Base-by-base conservation (phyloP, 176 grass and related monocot genomes). In the Lolium multiflorum region DNA sequence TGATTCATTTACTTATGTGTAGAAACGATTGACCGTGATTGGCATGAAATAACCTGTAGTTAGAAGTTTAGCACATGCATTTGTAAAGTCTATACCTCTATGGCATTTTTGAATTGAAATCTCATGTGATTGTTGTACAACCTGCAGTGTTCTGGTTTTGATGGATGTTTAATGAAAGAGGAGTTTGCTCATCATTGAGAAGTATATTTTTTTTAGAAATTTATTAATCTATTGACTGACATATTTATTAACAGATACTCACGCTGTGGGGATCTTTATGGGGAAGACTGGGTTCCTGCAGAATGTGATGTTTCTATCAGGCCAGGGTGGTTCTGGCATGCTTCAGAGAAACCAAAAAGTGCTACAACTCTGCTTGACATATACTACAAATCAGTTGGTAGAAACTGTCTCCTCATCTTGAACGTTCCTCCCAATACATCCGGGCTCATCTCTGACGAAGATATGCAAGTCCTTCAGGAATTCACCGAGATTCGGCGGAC, bases 291-390 rank as follows among this genome's bases (percentile, higher is more conserved):
- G 93, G 92, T 98, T 79, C 93, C 96, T 65, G 93, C 96, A 62
- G 96, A 98, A 85, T 98, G 96, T 82, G 93, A 96, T 68, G 96
- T 96, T 83, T 96, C 96, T 38, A 96, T 98, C 81, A 89, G 96
- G 70, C 88, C 86, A 62, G 93, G 96, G 31, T 98, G 96, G 96
- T 98, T 98, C 69, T 98, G 96, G 96, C 96, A 96, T 74, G 76
- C 79, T 16, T 92, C 90, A 49, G 70, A 98, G 85, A 90, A 88
- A 84, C 96, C 96, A 28, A 98, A 96, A 87, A 87, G 26, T 26
- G 93, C 76, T 3, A 47, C 76, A 81, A 87, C 35, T 25, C 74
- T 98, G 11, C 96, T 98, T 61, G 91, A 94, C 50, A 96, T 98
- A 89, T 98, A 96, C 76, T 98, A 98, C 79, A 96, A 94, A 81